Conservation (phyloP, 495 filamentous ascomycete genomes). For the Penicillium pulvis region DNA sequence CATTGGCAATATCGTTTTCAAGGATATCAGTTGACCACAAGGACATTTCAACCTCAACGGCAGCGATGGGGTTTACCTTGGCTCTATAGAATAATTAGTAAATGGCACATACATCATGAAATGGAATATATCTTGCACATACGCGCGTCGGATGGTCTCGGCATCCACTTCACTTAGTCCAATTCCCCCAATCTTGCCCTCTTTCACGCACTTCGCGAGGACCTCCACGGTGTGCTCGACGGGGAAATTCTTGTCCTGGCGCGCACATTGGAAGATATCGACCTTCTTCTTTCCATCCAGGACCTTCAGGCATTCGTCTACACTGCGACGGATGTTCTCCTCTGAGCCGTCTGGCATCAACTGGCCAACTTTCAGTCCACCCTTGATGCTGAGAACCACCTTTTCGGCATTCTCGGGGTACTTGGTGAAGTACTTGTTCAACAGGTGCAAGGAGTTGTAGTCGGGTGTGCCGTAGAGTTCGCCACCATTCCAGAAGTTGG, state of each 20-base stretch:
- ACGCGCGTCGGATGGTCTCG: slow-evolving; percentile 72
- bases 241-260: slow-evolving; percentile 65
- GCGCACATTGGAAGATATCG: slow-evolving; percentile 79
- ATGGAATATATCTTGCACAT: slow-evolving; percentile 16
- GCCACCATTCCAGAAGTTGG: slow-evolving; percentile 80
- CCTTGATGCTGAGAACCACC: slow-evolving; percentile 63
- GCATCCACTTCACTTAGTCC: slow-evolving; percentile 72
- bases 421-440: slow-evolving; percentile 60
- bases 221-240: slow-evolving; percentile 59
- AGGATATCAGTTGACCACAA: slow-evolving; percentile 69
- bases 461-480: slow-evolving; percentile 77
- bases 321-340: slow-evolving; percentile 60
- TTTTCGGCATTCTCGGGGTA: slow-evolving; percentile 63
- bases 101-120: not conserved
- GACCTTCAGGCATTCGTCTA: slow-evolving; percentile 61
- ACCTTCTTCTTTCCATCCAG: slow-evolving; percentile 76
- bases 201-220: slow-evolving; percentile 66
- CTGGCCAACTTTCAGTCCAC: slow-evolving; percentile 42
- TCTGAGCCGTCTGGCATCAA: slow-evolving; percentile 58
- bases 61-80: slow-evolving; percentile 67
- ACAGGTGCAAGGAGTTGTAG: slow-evolving; percentile 62
- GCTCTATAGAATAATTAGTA: slow-evolving; percentile 36
- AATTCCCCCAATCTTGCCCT: slow-evolving; percentile 79
- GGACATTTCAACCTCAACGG: slow-evolving; percentile 80
- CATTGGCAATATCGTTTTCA: slow-evolving; percentile 69